Percentiles rank a stretch among this genome's conserved stretches.
Evolutionary conservation across 495 filamentous ascomycete species (phyloP).

Genomic region (Cenococcum geophilum): DNA sequence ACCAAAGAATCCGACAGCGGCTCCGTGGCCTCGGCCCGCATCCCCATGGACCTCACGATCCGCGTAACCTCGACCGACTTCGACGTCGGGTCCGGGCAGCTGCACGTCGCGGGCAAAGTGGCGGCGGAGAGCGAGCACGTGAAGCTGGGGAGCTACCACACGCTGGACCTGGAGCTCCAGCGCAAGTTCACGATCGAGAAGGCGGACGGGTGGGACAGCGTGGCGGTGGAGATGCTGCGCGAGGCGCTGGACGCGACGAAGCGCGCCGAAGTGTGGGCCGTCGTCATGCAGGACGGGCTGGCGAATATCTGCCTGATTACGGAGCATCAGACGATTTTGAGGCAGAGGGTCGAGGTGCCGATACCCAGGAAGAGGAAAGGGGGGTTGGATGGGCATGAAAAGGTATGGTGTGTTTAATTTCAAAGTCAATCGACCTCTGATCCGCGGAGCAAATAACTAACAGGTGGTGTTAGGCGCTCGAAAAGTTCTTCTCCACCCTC

Average conservation of each 20-base stretch:
- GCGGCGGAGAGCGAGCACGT: constrained; percentile 77
- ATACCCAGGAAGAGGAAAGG: constrained; percentile 64
- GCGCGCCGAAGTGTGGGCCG: constrained; percentile 70
- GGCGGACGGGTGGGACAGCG: constrained; percentile 76
- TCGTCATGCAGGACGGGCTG: constrained; percentile 90
- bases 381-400: constrained; percentile 38
- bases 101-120: constrained; percentile 81
- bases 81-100: constrained; percentile 71
- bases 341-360: constrained; percentile 76
- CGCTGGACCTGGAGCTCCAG: constrained; percentile 81
- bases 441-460: too few species aligned
- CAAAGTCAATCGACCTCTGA: neutral
- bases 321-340: constrained; percentile 79
- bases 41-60: constrained; percentile 74
- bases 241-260: constrained; percentile 70
- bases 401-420: constrained; percentile 2
- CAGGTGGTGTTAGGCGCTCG: constrained; percentile 49
- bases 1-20: constrained; percentile 62
- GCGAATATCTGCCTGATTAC: constrained; percentile 93
- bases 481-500: constrained; percentile 73
- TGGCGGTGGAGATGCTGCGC: constrained; percentile 68
- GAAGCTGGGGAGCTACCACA: constrained; percentile 79
- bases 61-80: constrained; percentile 81
- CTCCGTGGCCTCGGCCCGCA: constrained; percentile 63
- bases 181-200: constrained; percentile 82